phyloP scores from a whole-genome alignment of 306 rosid species.

The Dicorynia guianensis region DNA sequence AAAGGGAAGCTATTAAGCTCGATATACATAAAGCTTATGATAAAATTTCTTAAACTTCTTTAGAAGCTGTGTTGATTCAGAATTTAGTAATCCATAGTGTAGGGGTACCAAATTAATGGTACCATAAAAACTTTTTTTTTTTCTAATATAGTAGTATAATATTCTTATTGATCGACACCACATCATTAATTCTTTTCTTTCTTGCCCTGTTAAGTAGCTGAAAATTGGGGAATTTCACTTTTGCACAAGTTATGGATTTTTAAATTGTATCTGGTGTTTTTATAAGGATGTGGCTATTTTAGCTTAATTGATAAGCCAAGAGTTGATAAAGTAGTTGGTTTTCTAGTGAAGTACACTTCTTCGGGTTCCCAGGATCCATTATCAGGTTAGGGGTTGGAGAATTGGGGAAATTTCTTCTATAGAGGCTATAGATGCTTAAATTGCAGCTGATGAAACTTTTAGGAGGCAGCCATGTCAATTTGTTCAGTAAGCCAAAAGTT shows the following conservation, averaged over 20 bases:
- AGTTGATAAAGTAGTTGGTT: no score
- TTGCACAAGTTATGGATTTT: not conserved
- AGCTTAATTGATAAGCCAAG: conserved; percentile 14
- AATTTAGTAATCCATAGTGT: no score
- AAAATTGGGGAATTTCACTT: not conserved
- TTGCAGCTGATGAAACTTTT: not conserved
- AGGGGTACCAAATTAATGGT: no score
- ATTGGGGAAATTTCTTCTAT: conserved; percentile 14
- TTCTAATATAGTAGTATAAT: not conserved
- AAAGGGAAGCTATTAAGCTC: no score
- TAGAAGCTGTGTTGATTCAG: no score
- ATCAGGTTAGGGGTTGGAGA: not conserved
- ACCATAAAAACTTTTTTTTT: not conserved
- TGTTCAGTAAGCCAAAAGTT: conserved; percentile 14
- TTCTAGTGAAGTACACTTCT: no score
- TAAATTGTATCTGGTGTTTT: not conserved
- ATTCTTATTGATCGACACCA: conserved; percentile 9
- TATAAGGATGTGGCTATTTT: not conserved
- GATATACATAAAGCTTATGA: no score
- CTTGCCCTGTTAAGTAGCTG: not conserved
- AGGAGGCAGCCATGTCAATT: conserved; percentile 3
- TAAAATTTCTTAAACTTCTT: no score
- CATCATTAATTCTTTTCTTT: not conserved
- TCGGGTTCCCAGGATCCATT: conserved; percentile 4
- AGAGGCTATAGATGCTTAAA: not conserved